Conservation (phyloP, 2,329 filamentous ascomycete species). For the Penicillium freii region DNA sequence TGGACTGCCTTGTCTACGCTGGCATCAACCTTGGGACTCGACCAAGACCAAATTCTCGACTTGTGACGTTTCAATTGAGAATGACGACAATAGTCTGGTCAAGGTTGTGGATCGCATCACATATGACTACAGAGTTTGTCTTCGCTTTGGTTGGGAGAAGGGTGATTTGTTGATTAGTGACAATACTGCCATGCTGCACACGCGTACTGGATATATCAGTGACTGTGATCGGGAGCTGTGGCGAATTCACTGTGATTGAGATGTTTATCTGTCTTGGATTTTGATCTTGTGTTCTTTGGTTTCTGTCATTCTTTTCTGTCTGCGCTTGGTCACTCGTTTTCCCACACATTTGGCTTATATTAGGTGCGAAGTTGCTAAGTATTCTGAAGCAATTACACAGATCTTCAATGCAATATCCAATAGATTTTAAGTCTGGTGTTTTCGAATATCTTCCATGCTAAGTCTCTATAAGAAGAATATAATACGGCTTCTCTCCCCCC, state of each 20-base stretch:
- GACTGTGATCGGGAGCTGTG: conserved; percentile 28
- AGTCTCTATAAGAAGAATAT: no score
- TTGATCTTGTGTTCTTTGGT: neutral
- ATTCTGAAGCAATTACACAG: neutral
- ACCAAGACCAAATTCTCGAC: conserved; percentile 53
- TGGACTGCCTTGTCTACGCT: conserved; percentile 51
- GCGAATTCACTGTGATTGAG: conserved; percentile 29
- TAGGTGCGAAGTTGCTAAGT: neutral
- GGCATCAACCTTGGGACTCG: conserved; percentile 56
- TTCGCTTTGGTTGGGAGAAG: conserved; percentile 55
- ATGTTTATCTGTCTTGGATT: neutral
- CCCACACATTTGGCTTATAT: neutral
- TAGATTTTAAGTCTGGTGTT: neutral
- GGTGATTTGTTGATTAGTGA: conserved; percentile 56
- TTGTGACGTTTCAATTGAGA: conserved; percentile 47
- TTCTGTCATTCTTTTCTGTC: neutral
- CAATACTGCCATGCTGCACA: conserved; percentile 41
- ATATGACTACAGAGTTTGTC: conserved; percentile 52
- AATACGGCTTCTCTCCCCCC: no score
- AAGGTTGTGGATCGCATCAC: conserved; percentile 45
- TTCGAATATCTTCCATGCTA: neutral
- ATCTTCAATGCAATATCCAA: neutral
- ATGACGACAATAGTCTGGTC: conserved; percentile 37
- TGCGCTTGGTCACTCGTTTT: neutral
- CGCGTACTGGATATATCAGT: conserved; percentile 26